Evolutionary conservation across 805 yeast genomes (phyloP), one percentile per base, ranked within the genome.

Genomic region (Pichia ethanolica): DNA sequence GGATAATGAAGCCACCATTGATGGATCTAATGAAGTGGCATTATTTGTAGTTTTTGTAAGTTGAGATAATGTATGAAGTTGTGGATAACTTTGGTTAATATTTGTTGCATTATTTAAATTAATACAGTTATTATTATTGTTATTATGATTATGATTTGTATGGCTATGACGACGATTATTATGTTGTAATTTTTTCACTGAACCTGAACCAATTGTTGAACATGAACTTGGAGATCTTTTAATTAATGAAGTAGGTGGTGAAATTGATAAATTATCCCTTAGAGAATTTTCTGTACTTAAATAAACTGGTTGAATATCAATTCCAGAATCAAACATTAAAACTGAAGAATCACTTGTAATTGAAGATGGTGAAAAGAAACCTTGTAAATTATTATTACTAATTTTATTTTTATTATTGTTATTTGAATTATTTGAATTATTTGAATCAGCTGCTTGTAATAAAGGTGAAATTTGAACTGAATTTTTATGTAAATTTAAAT

Each of bases 141-240:
- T 14, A 35, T 39, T 30, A 13, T 38, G 13, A 27, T 26, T 27
- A 10, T 9, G 7, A 30, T 42, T 42, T 8, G 10, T 33, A 40
- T 40, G 35, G 35, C 13, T 40, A 36, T 35, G 56, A 44, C 42
- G 51, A 39, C 9, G 45, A 27, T n/a, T 58, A 50, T 42, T 63
- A 46, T 61, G 51, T 10, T 34, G 44, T 25, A 44, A 7, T 28
- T 48, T 48, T n/a, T 44, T 48, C 5, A 48, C 32, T 20, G 47
- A 44, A 10, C 45, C 42, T 5, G 47, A 47, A n/a, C 46, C 50
- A 26, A 47, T 44, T 3, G 53, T 48, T 1, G 61, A 58, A 26
- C 38, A 38, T 13, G 52, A 40, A 5, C 59, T 52, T 36, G 59
- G 48, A 10, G 50, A 38, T 25, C 43, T 42, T 27, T 38, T 42